These are phyloP conservation scores for Sporobolomyces phaffii DNA, from an alignment of 768 basidiomycete genomes.

Conservation along the genomic window DNA sequence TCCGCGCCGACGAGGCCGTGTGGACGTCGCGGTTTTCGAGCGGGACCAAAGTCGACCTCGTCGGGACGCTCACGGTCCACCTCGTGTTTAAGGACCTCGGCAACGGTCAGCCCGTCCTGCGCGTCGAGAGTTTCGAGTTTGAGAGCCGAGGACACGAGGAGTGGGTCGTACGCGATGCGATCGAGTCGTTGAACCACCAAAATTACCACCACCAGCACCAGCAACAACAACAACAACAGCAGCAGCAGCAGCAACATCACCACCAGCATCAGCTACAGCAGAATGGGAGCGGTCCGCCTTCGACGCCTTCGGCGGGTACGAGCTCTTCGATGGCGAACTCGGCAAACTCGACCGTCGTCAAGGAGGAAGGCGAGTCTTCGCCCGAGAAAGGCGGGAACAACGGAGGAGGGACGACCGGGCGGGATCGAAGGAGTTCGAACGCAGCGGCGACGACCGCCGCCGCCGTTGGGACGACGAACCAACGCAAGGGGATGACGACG, in stretches of 20 bases:
- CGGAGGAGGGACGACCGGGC: not conserved
- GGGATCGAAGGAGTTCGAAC: constrained; percentile 2
- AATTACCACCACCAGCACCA: not conserved
- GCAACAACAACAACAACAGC: not conserved
- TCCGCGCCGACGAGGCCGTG: constrained; percentile 21
- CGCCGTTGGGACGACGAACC: too few species aligned
- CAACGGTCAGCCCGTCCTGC: constrained; percentile 15
- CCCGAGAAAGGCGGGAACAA: not conserved
- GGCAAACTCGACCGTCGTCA: not conserved
- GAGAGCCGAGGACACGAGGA: constrained; percentile 32
- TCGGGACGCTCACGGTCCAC: constrained; percentile 28
- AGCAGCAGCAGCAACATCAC: not conserved
- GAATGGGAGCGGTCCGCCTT: not conserved
- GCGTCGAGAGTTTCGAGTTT: constrained; percentile 37
- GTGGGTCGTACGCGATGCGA: constrained; percentile 8
- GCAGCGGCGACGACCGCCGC: too few species aligned
- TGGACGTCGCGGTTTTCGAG: constrained; percentile 22
- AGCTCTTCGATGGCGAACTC: not conserved
- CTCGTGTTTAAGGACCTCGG: constrained; percentile 31
- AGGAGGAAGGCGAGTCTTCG: constrained; percentile 4
- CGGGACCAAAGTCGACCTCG: constrained; percentile 28
- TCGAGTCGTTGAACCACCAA: not conserved
- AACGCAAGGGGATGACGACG: constrained; percentile 15
- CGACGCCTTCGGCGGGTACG: not conserved
- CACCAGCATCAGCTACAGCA: too few species aligned